Conservation (phyloP, 768 basidiomycete genomes). For the Mycena indigotica region DNA sequence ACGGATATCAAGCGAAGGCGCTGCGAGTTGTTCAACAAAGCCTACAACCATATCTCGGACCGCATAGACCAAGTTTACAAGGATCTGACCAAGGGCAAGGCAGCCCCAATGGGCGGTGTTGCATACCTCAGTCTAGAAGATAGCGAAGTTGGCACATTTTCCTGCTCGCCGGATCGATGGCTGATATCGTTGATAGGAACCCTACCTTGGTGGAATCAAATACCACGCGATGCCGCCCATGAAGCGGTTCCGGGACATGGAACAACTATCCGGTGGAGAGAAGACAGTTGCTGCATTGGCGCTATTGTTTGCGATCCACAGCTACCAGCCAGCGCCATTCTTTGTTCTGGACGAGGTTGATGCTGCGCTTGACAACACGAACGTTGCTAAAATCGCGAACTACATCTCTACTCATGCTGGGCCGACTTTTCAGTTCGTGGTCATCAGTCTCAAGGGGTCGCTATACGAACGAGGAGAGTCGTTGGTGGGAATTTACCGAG, state of each 20-base stretch:
- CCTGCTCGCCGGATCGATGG: not conserved
- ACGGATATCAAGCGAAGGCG: conserved; percentile 79
- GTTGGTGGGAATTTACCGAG: conserved; percentile 91
- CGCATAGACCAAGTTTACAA: conserved; percentile 96
- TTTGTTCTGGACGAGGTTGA: conserved; percentile 99
- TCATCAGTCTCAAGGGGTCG: conserved; percentile 94
- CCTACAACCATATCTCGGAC: conserved; percentile 94
- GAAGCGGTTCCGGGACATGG: conserved; percentile 99
- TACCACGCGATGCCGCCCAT: conserved; percentile 99
- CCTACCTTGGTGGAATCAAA: conserved; percentile 75
- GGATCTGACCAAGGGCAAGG: conserved; percentile 94
- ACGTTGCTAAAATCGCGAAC: conserved; percentile 92
- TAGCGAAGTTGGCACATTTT: conserved; percentile 66
- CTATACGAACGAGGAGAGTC: conserved; percentile 89
- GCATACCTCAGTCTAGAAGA: conserved; percentile 97
- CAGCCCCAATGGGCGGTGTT: conserved; percentile 92
- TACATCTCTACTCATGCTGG: conserved; percentile 89
- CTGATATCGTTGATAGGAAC: conserved; percentile 28
- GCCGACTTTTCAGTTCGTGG: conserved; percentile 89
- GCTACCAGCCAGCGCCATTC: conserved; percentile 96
- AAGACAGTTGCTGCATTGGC: conserved; percentile 99
- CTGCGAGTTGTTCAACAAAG: conserved; percentile 89
- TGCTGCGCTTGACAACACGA: conserved; percentile 97
- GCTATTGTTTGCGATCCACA: conserved; percentile 94
- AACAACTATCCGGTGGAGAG: conserved; percentile 96